Percentiles rank a stretch among this genome's conserved stretches.
Evolutionary conservation across 2,329 filamentous ascomycete genomes (phyloP).

Genomic region (Phialemonium atrogriseum): DNA sequence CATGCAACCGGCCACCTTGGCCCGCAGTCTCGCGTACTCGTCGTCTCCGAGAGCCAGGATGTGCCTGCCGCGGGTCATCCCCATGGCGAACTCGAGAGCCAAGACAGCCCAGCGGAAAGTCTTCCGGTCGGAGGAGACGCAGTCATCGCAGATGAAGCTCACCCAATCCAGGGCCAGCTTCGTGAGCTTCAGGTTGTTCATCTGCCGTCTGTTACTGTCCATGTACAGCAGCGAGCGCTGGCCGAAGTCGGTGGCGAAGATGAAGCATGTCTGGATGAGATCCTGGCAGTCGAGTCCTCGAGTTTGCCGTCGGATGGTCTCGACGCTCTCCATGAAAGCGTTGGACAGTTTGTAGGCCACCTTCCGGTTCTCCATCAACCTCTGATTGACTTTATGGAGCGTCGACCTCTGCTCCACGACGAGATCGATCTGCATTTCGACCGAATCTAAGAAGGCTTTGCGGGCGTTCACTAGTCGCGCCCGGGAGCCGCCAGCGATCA

Average conservation of each 20-base stretch:
- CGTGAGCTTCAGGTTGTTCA: constrained; percentile 95
- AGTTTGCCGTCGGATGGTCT: constrained; percentile 82
- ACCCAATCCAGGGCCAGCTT: constrained; percentile 95
- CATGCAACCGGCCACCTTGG: constrained; percentile 96
- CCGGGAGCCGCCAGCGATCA: constrained; percentile 83
- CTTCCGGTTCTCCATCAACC: constrained; percentile 88
- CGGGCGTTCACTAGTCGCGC: constrained; percentile 72
- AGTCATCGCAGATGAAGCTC: constrained; percentile 96
- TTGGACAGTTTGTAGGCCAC: constrained; percentile 95
- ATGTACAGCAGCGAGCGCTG: constrained; percentile 91
- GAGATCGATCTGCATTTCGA: constrained; percentile 78
- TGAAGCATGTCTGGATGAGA: constrained; percentile 94
- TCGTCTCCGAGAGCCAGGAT: constrained; percentile 84
- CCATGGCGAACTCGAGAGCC: constrained; percentile 93
- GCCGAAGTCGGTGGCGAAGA: constrained; percentile 97
- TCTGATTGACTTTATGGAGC: constrained; percentile 80
- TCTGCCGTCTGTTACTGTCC: constrained; percentile 88
- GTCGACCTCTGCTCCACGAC: constrained; percentile 90
- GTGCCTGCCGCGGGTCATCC: constrained; percentile 89
- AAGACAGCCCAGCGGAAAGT: constrained; percentile 97
- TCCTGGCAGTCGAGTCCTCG: constrained; percentile 82
- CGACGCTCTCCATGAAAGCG: constrained; percentile 97
- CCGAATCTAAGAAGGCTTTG: constrained; percentile 64
- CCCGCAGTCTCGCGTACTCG: constrained; percentile 74
- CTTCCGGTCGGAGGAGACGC: constrained; percentile 84